These are phyloP conservation scores for Jacaranda copaia DNA, from an alignment of 257 asterid species.

Conservation along the genomic window DNA sequence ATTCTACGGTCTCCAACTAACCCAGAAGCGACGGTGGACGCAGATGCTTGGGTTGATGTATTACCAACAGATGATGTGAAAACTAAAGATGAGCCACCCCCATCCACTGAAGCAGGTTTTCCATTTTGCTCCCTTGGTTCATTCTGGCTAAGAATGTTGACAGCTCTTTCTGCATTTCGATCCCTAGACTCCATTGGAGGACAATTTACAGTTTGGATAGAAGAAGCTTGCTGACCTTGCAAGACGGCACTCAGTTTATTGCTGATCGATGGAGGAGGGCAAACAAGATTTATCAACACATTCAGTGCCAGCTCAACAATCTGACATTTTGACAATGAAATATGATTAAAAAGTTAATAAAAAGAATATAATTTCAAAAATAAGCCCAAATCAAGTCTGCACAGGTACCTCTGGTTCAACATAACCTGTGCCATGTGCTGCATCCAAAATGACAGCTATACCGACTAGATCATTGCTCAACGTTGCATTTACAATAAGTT, in stretches of 20 bases:
- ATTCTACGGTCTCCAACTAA: constrained; percentile 97
- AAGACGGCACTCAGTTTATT: constrained; percentile 67
- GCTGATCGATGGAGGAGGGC: constrained; percentile 85
- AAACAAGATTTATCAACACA: constrained; percentile 68
- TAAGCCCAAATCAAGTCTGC: neutral
- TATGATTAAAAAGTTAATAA: neutral
- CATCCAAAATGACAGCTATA: constrained; percentile 71
- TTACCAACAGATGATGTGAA: constrained; percentile 50
- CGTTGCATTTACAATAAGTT: constrained; percentile 62
- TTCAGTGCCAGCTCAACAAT: constrained; percentile 69
- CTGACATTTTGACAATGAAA: constrained; percentile 39
- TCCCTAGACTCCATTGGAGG: constrained; percentile 67
- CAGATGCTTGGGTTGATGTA: constrained; percentile 55
- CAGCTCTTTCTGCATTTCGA: constrained; percentile 59
- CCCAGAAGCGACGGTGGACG: constrained; percentile 76
- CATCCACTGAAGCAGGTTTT: constrained; percentile 70
- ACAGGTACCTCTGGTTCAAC: constrained; percentile 69
- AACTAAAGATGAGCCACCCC: constrained; percentile 54
- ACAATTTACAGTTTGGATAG: constrained; percentile 61
- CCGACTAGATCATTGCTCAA: constrained; percentile 71
- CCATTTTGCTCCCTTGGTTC: constrained; percentile 69
- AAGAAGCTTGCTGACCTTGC: constrained; percentile 74
- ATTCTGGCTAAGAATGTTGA: constrained; percentile 51
- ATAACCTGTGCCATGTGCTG: constrained; percentile 67
- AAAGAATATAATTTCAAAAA: neutral